Conservation (phyloP, 1,284 basidiomycete genomes). For the Tylopilus sp. region DNA sequence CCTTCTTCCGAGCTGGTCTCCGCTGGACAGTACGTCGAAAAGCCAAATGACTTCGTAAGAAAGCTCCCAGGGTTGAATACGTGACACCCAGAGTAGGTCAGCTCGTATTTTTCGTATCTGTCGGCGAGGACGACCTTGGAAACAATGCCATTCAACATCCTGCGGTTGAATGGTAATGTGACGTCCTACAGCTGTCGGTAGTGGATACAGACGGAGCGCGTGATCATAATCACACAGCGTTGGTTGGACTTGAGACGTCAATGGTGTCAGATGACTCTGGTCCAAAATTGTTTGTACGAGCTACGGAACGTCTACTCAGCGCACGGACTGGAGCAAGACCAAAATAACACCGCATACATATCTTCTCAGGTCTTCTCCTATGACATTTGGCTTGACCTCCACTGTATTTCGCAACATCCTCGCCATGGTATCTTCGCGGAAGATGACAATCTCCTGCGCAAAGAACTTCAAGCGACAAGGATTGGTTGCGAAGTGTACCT, state of each 20-base stretch:
- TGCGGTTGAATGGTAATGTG: background rate
- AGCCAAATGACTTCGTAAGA: constrained; percentile 72
- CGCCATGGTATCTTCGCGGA: constrained; percentile 91
- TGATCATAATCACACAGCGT: constrained; percentile 92
- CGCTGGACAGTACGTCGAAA: constrained; percentile 86
- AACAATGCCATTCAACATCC: constrained; percentile 9
- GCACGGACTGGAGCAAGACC: background rate
- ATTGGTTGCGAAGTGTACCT: constrained; percentile 82
- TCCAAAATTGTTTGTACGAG: constrained; percentile 92
- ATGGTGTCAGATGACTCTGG: constrained; percentile 86
- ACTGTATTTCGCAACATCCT: constrained; percentile 91
- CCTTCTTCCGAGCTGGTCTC: constrained; percentile 73
- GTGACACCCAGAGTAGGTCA: constrained; percentile 98
- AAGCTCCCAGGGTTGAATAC: constrained; percentile 98
- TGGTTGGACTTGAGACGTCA: constrained; percentile 82
- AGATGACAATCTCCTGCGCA: constrained; percentile 93
- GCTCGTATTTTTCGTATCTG: constrained; percentile 92
- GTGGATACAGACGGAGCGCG: constrained; percentile 87
- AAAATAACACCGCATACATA: constrained; percentile 58
- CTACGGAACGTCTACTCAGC: constrained; percentile 40
- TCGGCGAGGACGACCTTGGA: constrained; percentile 90
- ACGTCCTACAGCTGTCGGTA: constrained; percentile 77
- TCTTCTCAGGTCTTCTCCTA: constrained; percentile 77
- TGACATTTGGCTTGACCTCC: constrained; percentile 74
- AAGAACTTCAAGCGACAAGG: constrained; percentile 96